Conservation (phyloP, 2,329 filamentous ascomycete genomes). For the Colletotrichum theobromicola region DNA sequence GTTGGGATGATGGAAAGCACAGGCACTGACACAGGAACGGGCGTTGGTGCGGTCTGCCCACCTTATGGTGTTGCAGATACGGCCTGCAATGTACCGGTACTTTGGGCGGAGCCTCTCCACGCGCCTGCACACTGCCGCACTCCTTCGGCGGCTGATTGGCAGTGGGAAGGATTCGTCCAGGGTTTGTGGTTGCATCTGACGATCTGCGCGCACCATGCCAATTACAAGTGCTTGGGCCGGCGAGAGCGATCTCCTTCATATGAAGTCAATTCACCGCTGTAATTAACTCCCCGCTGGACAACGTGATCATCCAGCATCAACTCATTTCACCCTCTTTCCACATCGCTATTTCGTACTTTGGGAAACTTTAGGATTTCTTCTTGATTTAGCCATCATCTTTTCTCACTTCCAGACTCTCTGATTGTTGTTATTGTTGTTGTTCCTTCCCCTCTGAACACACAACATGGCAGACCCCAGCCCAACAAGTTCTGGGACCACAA, state of each 20-base stretch:
- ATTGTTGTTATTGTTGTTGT: background rate
- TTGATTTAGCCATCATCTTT: background rate
- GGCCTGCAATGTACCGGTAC: conserved; percentile 8
- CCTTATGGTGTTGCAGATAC: background rate
- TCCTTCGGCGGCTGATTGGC: background rate
- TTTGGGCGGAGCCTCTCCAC: background rate
- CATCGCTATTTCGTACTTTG: background rate
- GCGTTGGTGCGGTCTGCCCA: background rate
- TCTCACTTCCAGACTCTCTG: background rate
- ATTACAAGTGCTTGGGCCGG: background rate
- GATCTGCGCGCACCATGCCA: background rate
- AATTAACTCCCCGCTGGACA: background rate
- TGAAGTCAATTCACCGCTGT: background rate
- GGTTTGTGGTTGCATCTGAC: background rate
- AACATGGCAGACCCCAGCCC: conserved; percentile 3
- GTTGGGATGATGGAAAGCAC: background rate
- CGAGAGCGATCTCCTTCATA: background rate
- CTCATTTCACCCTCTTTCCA: background rate
- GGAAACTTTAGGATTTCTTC: background rate
- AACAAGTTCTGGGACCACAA: conserved; percentile 1
- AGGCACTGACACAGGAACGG: background rate
- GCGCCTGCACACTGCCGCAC: background rate
- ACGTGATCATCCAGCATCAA: background rate
- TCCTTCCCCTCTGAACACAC: background rate
- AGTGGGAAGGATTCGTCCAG: background rate